Conservation (phyloP, 1,284 basidiomycete genomes). For the Ceratobasidium sp. region DNA sequence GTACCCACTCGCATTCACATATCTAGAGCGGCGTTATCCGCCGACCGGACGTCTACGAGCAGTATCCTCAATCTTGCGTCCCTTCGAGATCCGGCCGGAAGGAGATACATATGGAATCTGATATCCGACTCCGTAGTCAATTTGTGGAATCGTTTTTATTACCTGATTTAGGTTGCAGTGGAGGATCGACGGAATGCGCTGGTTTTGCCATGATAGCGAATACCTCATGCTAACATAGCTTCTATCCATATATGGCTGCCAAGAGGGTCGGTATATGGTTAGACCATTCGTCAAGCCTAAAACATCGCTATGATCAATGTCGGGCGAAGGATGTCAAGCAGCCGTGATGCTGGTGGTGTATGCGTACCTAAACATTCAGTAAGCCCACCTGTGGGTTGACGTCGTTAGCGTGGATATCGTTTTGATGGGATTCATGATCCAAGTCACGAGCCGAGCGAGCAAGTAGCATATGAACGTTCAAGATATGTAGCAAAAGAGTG, state of each 20-base stretch:
- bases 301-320: conserved; percentile 3
- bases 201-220: conserved; percentile 5
- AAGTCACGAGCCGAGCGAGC: background rate
- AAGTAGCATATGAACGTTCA: background rate
- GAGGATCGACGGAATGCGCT: conserved; percentile 18
- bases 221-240: background rate
- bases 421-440: background rate
- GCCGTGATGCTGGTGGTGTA: background rate
- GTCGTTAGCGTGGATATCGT: background rate
- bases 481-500: background rate
- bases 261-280: background rate
- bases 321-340: conserved; percentile 31
- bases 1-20: conserved; percentile 1
- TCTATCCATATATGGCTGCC: background rate
- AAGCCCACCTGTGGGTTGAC: background rate
- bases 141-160: conserved; percentile 4
- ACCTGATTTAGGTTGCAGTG: conserved; percentile 22
- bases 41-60: conserved; percentile 18
- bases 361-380: conserved; percentile 1
- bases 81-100: conserved; percentile 39
- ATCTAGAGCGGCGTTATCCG: conserved; percentile 5
- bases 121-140: conserved; percentile 19
- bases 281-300: conserved; percentile 8
- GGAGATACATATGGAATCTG: conserved; percentile 39
- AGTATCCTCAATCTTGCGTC: background rate